Conservation (phyloP, 805 yeast species). For the Starmerella gropengiesseri region DNA sequence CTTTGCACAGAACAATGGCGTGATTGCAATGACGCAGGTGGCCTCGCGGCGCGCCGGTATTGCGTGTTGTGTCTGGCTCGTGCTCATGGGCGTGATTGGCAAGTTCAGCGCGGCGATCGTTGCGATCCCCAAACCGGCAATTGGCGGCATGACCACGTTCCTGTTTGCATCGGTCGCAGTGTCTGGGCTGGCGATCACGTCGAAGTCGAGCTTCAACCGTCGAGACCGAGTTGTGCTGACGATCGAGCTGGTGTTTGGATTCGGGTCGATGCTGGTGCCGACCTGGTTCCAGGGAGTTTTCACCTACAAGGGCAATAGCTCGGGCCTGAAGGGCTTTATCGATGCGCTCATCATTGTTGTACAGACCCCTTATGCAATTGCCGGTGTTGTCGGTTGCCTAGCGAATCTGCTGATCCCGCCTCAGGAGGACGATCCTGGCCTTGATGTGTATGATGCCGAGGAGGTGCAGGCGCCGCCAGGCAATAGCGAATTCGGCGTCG, state of each 20-base stretch:
- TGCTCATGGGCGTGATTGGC: conserved; percentile 78
- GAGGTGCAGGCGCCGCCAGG: too few relatives aligned
- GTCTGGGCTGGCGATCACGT: conserved; percentile 60
- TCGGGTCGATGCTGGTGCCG: conserved; percentile 55
- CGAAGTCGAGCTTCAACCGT: conserved; percentile 45
- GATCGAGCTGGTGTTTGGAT: conserved; percentile 51
- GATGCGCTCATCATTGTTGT: conserved; percentile 58
- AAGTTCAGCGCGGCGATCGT: conserved; percentile 81
- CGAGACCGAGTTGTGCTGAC: conserved; percentile 65
- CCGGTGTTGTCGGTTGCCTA: conserved; percentile 53
- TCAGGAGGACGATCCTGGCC: conserved; percentile 34
- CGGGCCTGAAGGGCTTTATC: conserved; percentile 46
- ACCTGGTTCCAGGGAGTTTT: conserved; percentile 55
- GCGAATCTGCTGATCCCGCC: conserved; percentile 49
- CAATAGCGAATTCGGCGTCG: too few relatives aligned
- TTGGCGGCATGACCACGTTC: conserved; percentile 84
- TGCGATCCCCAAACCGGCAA: conserved; percentile 63
- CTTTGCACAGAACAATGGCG: conserved; percentile 93
- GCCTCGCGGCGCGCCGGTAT: conserved; percentile 75
- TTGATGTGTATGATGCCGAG: too few relatives aligned
- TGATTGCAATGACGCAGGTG: conserved; percentile 81
- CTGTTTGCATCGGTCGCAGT: conserved; percentile 66
- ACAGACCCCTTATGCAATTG: conserved; percentile 65
- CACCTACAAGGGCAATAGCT: conserved; percentile 52
- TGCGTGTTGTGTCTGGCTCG: conserved; percentile 67